Evolutionary conservation across 1,284 basidiomycete genomes (phyloP).

Genomic region (Inonotus obliquus): DNA sequence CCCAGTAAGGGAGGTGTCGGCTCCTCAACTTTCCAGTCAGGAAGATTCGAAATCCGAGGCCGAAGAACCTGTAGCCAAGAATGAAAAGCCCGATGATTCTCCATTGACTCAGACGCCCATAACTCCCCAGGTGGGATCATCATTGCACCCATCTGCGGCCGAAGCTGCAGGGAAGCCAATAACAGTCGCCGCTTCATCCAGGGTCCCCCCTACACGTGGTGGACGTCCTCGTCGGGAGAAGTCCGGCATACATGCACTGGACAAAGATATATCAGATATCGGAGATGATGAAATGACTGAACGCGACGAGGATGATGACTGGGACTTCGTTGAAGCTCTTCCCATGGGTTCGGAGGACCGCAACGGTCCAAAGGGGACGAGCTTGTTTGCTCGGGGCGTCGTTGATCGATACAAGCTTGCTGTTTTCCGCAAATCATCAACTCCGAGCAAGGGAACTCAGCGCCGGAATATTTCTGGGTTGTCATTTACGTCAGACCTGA

Average conservation of each 20-base stretch:
- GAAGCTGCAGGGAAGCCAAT: neutral
- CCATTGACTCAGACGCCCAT: slow-evolving; percentile 16
- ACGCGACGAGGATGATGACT: slow-evolving; percentile 73
- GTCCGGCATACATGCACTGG: slow-evolving; percentile 72
- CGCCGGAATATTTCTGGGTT: slow-evolving; percentile 45
- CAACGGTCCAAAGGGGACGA: slow-evolving; percentile 70
- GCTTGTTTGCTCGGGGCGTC: slow-evolving; percentile 77
- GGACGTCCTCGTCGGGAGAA: slow-evolving; percentile 56
- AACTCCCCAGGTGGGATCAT: neutral
- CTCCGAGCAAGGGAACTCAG: slow-evolving; percentile 40
- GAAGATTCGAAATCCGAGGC: slow-evolving; percentile 10
- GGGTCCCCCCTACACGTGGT: slow-evolving; percentile 27
- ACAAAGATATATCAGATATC: slow-evolving; percentile 57
- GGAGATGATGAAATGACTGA: slow-evolving; percentile 54
- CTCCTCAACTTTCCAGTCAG: neutral
- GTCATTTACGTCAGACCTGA: slow-evolving; percentile 48
- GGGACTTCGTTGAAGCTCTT: slow-evolving; percentile 77
- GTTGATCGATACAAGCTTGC: slow-evolving; percentile 76
- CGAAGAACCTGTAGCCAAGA: slow-evolving; percentile 1
- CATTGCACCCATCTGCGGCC: neutral
- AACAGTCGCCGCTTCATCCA: slow-evolving; percentile 22
- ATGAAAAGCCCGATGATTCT: neutral
- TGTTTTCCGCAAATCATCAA: slow-evolving; percentile 76
- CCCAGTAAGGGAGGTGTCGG: slow-evolving; percentile 8
- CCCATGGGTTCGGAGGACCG: slow-evolving; percentile 66